Evolutionary conservation across 345 rosid genomes (phyloP), one percentile per base, ranked within the genome.

Genomic region (Leavenworthia alabamica): DNA sequence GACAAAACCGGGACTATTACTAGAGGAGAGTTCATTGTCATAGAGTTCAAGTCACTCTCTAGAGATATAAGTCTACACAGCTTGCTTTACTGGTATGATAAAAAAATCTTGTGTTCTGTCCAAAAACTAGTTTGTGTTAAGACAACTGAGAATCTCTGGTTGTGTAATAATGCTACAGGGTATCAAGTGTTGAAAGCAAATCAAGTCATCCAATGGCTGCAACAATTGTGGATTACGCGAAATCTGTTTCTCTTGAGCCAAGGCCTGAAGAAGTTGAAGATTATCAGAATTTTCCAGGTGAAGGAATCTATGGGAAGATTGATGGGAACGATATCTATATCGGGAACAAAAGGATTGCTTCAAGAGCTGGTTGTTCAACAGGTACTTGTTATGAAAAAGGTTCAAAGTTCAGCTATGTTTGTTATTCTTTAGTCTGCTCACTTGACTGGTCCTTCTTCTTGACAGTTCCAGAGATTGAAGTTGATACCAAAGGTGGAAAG

Each of bases 191-290:
- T 39, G 97, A 93, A 77, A 84, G 90, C 52, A 90, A 87, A 64
- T 90, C 99, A n/a, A 82, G 95, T 68, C 99, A 93, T 77, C 99
- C 97, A 26, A 82, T 93, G 92, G 97, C 99, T 8, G 67, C 80
- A 31, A 74, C 96, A 13, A 76, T 93, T 1, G 81, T 89, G 16
- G 88, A 77, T 2, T 75, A 84, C 54, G 97, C 73, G 3, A 79
- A 71, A 72, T 76, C 80, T 0, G 73, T 46, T 42, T 82, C 84
- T 10, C 27, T 89, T 12, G 85, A 83, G 75, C 88, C 97, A 31
- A 80, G 56, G 35, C 82, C 97, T 9, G 95, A 84, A 24, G 59
- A 66, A 5, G 96, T 93, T 6, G 73, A 65, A 46, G 77, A 84
- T 6, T 93, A 73, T 60, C 79, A 81, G 23, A 87, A 77, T 29